Base-by-base conservation (phyloP, 1,284 basidiomycete genomes). In the Marasmius oreades region DNA sequence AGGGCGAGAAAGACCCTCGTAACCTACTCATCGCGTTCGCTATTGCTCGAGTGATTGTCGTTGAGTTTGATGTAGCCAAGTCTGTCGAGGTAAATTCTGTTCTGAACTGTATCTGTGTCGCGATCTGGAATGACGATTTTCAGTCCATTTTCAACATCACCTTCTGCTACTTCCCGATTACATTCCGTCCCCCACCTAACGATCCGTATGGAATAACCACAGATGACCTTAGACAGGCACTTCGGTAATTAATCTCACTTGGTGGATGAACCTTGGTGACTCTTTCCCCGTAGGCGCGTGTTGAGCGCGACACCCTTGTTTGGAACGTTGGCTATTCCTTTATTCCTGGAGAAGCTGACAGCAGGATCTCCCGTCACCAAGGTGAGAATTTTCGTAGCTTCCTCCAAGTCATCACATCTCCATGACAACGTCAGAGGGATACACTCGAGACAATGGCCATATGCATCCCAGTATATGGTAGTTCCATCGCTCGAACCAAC, bases 101-200 rank as follows among this genome's bases (percentile, higher is more conserved):
- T 23, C 33, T 37, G n/a, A 5, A 39, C n/a, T 20, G 26, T 42
- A 33, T 52, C 24, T 33, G 8, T 33, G 24, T 2, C 20, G 8
- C 39, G 28, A 31, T 31, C 28, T 31, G 28, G 2, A 26, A 46
- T 28, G 45, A 34, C 48, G 3, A 52, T 22, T 34, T n/a, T 2
- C 64, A 96, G 93, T 84, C 89, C 56, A 77, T 99, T 58, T 99
- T 97, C 74, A 93, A 99, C 67, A 87, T 98, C 66, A 92, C 90
- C 0, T 99, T 95, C 71, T 99, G 97, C 72, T 99, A 99, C 73
- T 99, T 98, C 73, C 97, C 97, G 1, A 99, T 99, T 63, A 94
- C 94, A 0, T 99, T 98, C 76, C 85, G 91, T 53, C 94, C 95
- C 11, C 94, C 95, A 5, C 91, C 94, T 0, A 90, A 95, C 64